A percentile compares a stretch with the other conserved stretches of the same genome.
phyloP scores from a whole-genome alignment of 768 basidiomycete species.

The Boletus rufocinnamomeus region DNA sequence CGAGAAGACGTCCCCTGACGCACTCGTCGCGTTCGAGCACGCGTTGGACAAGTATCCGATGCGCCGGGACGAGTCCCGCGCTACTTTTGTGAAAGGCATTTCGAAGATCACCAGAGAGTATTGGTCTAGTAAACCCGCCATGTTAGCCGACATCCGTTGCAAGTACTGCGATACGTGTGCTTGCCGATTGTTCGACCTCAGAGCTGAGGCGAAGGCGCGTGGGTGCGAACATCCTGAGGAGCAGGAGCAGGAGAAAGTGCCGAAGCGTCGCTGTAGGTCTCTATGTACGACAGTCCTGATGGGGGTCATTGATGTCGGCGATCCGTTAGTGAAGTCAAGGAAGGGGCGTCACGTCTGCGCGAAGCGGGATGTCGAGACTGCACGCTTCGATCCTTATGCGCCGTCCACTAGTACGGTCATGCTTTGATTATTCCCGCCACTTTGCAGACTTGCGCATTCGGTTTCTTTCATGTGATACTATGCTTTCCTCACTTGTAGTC shows the following conservation, averaged over 20 bases:
- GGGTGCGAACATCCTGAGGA: not conserved
- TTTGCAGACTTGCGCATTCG: not conserved
- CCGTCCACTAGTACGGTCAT: conserved; percentile 15
- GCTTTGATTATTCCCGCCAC: not conserved
- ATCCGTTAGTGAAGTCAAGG: conserved; percentile 7
- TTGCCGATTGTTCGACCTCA: not conserved
- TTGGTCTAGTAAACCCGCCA: conserved; percentile 2
- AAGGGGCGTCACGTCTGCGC: not conserved
- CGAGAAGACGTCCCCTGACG: conserved; percentile 8
- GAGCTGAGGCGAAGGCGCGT: not conserved
- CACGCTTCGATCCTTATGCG: conserved; percentile 8
- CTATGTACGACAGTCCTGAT: not conserved
- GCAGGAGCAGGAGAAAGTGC: not conserved
- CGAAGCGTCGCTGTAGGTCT: conserved; percentile 13
- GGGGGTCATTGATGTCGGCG: not conserved
- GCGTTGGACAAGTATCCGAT: conserved; percentile 19
- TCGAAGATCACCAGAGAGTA: conserved; percentile 8
- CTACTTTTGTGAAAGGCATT: conserved; percentile 2
- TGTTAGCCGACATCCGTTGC: not conserved
- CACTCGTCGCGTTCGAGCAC: conserved; percentile 16
- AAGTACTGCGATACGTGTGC: conserved; percentile 1
- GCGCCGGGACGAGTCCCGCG: conserved; percentile 3
- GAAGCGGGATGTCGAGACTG: not conserved
- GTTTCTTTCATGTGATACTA: not conserved
- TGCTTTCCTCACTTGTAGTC: not conserved